Percentiles rank a stretch among this genome's conserved stretches.
These are phyloP conservation scores for Apiotrichum sp. DNA, from an alignment of 1,284 basidiomycete genomes.

Conservation along the genomic window DNA sequence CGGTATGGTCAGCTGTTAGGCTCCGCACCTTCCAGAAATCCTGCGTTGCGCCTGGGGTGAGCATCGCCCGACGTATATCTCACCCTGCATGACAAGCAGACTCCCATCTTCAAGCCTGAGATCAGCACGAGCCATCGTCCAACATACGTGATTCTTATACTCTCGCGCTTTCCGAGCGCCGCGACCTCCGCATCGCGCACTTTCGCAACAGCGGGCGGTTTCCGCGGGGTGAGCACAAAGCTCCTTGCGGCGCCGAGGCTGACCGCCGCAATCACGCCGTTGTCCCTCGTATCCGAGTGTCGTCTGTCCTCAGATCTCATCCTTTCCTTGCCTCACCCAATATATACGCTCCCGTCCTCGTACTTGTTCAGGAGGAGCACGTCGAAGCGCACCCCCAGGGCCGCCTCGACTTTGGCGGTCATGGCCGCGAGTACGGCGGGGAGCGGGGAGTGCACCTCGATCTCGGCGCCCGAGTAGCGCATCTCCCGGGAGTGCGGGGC, in stretches of 20 bases:
- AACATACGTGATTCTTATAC: constrained; percentile 36
- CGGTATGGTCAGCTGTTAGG: no score
- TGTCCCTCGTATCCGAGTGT: constrained; percentile 35
- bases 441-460: constrained; percentile 47
- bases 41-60: constrained; percentile 44
- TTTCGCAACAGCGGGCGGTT: constrained; percentile 18
- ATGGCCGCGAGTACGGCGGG: constrained; percentile 49
- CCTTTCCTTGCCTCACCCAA: constrained; percentile 39
- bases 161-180: constrained; percentile 24
- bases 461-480: constrained; percentile 49
- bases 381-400: constrained; percentile 51
- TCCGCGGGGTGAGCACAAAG: constrained; percentile 50
- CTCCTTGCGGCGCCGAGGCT: constrained; percentile 51
- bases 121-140: constrained; percentile 20
- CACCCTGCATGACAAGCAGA: constrained; percentile 53
- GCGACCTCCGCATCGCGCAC: no score
- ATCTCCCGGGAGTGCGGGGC: constrained; percentile 45
- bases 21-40: constrained; percentile 50
- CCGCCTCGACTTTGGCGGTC: constrained; percentile 41
- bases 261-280: constrained; percentile 52
- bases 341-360: constrained; percentile 50
- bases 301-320: constrained; percentile 11
- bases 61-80: constrained; percentile 9
- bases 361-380: constrained; percentile 54
- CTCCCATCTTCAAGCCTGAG: constrained; percentile 49